A percentile compares a stretch with the other conserved stretches of the same genome.
These are phyloP conservation scores for Phytophthora rubi DNA, from an alignment of 352 stramenopile genomes.

Conservation along the genomic window DNA sequence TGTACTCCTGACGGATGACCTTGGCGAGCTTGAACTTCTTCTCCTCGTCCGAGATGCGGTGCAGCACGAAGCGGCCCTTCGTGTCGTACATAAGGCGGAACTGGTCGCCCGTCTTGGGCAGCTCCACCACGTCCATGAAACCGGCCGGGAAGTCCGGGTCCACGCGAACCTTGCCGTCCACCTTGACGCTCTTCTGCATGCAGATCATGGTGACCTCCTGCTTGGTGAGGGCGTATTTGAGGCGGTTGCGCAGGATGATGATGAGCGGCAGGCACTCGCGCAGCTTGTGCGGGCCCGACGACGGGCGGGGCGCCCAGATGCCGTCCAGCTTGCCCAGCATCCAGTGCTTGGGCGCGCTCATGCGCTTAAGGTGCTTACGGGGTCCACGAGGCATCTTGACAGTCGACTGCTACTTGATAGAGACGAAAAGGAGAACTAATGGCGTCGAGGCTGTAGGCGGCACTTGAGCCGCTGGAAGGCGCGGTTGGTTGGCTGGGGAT, in stretches of 20 bases:
- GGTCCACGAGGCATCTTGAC: constrained; percentile 85
- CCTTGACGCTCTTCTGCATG: constrained; percentile 99
- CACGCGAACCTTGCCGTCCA: constrained; percentile 97
- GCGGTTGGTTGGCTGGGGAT: constrained; percentile 32
- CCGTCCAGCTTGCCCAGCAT: constrained; percentile 92
- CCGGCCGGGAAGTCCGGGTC: constrained; percentile 98
- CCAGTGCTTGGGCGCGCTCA: constrained; percentile 89
- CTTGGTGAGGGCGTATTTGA: constrained; percentile 99
- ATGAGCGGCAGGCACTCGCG: constrained; percentile 98
- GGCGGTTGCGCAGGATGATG: constrained; percentile 98
- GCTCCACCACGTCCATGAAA: constrained; percentile 99
- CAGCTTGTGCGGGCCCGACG: constrained; percentile 97
- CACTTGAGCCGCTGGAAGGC: neutral
- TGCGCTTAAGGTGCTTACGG: constrained; percentile 90
- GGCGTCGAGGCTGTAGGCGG: neutral
- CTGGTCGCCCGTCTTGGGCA: constrained; percentile 96
- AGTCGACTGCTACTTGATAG: constrained; percentile 30
- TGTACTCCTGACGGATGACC: constrained; percentile 96
- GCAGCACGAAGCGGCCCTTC: constrained; percentile 99
- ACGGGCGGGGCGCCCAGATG: constrained; percentile 94
- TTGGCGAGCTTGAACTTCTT: constrained; percentile 99
- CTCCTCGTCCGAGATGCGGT: constrained; percentile 96
- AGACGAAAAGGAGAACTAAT: constrained; percentile 71
- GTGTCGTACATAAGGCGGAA: constrained; percentile 99
- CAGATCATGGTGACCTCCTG: constrained; percentile 99